Evolutionary conservation across 371 early-diverging fungal genomes (phyloP).

Genomic region (Mucor lusitanicus): DNA sequence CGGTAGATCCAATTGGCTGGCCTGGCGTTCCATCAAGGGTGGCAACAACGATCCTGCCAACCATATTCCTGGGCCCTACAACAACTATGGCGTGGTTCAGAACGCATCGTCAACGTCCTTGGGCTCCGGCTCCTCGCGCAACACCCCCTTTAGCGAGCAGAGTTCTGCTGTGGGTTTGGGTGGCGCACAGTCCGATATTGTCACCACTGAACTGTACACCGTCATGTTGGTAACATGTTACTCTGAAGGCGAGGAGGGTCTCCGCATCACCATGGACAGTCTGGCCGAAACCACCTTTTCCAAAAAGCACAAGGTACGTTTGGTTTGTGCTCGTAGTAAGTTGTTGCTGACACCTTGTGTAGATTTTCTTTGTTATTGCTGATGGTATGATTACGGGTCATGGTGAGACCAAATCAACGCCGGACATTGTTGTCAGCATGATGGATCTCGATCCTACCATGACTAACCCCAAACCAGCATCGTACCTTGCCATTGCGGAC

Average conservation of each 20-base stretch:
- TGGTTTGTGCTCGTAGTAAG: neutral
- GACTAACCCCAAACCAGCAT: constrained; percentile 55
- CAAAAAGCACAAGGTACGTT: constrained; percentile 51
- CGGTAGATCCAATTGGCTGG: constrained; percentile 50
- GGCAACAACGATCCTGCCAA: constrained; percentile 54
- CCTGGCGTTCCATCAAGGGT: constrained; percentile 54
- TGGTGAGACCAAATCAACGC: constrained; percentile 61
- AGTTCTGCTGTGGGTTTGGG: constrained; percentile 28
- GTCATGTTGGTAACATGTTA: constrained; percentile 75
- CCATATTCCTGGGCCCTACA: constrained; percentile 48
- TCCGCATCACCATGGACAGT: constrained; percentile 83
- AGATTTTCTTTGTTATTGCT: constrained; percentile 48
- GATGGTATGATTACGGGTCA: constrained; percentile 54
- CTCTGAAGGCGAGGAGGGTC: constrained; percentile 77
- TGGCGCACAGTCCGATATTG: constrained; percentile 40
- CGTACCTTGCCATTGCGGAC: constrained; percentile 91
- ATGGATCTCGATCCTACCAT: constrained; percentile 63
- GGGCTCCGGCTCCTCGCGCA: constrained; percentile 31
- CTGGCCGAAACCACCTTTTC: constrained; percentile 72
- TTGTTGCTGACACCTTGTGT: neutral
- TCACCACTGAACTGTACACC: constrained; percentile 51
- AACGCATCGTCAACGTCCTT: constrained; percentile 20
- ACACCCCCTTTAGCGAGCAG: constrained; percentile 21
- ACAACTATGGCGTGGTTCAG: constrained; percentile 40
- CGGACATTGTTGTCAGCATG: constrained; percentile 74